Evolutionary conservation across 2,329 filamentous ascomycete species (phyloP).

Genomic region (Rutstroemia sydowiana): DNA sequence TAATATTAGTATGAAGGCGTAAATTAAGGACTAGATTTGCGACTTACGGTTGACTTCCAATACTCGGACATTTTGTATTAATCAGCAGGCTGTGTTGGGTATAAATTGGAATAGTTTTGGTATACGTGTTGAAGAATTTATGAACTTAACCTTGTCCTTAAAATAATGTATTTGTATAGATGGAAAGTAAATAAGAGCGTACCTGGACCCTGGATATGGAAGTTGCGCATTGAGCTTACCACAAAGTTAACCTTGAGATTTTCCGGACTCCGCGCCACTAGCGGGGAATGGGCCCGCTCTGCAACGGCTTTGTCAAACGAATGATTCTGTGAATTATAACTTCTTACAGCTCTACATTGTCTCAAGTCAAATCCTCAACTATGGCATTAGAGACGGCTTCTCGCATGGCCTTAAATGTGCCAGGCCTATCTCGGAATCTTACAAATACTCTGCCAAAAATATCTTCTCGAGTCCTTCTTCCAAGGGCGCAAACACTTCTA

Average conservation of each 20-base stretch:
- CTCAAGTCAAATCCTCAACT: not conserved
- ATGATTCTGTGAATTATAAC: not conserved
- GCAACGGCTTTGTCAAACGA: not conserved
- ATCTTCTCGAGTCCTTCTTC: constrained; percentile 14
- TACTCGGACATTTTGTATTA: constrained; percentile 74
- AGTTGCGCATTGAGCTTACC: too few species aligned
- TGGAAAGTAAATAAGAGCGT: too few species aligned
- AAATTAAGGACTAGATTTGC: not conserved
- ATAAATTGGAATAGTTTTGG: not conserved
- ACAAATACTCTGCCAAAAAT: constrained; percentile 12
- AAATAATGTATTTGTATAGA: too few species aligned
- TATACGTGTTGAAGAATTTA: too few species aligned
- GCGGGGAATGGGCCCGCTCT: not conserved
- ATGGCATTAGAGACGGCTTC: constrained; percentile 23
- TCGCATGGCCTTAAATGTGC: constrained; percentile 19
- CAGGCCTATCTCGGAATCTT: constrained; percentile 18
- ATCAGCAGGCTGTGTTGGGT: not conserved
- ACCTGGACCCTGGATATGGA: too few species aligned
- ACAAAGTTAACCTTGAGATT: not conserved
- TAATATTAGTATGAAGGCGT: constrained; percentile 12
- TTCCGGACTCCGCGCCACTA: not conserved
- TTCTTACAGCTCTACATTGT: not conserved
- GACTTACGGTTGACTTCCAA: constrained; percentile 82
- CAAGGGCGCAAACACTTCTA: constrained; percentile 17
- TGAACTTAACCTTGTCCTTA: too few species aligned